Conservation (phyloP, 2,329 filamentous ascomycete genomes). For the Diaporthe batatas region DNA sequence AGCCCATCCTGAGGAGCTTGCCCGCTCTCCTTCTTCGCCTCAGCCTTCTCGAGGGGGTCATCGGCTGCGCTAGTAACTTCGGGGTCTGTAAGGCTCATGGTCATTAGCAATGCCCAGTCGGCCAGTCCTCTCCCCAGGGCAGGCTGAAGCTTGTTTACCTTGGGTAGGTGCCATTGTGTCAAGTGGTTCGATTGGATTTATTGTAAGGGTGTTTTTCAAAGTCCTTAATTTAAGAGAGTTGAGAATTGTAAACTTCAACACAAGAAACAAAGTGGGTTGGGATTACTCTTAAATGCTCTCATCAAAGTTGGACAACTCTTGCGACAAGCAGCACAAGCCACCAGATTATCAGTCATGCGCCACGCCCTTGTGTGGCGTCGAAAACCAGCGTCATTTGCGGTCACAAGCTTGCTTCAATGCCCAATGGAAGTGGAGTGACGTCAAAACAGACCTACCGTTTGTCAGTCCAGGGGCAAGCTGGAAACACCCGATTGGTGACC, state of each 20-base stretch:
- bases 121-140: too few relatives aligned
- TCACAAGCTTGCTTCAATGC: neutral
- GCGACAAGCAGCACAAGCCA: neutral
- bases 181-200: too few relatives aligned
- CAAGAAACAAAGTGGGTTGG: neutral
- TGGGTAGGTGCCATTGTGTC: conserved; percentile 17
- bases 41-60: conserved; percentile 38
- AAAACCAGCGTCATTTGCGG: neutral
- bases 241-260: neutral
- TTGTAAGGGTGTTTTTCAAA: too few relatives aligned
- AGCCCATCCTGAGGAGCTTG: conserved; percentile 29
- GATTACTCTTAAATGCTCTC: neutral
- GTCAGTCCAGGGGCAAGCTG: neutral
- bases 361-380: conserved; percentile 5
- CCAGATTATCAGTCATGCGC: conserved; percentile 17
- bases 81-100: neutral
- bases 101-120: neutral
- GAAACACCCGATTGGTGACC: neutral
- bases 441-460: neutral
- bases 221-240: too few relatives aligned
- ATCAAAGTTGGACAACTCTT: neutral
- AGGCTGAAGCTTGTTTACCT: neutral
- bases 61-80: conserved; percentile 32
- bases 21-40: conserved; percentile 38
- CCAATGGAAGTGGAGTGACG: conserved; percentile 10